Evolutionary conservation across 345 rosid species (phyloP).

Genomic region (Citrus inodora): DNA sequence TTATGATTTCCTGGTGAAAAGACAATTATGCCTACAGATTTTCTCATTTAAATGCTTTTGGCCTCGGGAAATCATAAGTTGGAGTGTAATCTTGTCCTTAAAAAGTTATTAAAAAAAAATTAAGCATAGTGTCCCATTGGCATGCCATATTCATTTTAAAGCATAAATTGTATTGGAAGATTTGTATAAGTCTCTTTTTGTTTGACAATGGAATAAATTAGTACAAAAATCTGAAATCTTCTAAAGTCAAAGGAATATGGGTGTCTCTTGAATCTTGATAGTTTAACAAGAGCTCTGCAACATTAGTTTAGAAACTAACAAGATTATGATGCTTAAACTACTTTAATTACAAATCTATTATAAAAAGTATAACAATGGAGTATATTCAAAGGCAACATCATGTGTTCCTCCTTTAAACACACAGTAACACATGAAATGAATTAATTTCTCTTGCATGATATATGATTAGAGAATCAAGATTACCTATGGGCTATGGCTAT

Average conservation of each 20-base stretch:
- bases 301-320: constrained; percentile 1
- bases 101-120: too few species aligned
- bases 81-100: background rate
- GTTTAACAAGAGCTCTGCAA: background rate
- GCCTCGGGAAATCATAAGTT: background rate
- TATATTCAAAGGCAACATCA: constrained; percentile 24
- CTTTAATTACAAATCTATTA: background rate
- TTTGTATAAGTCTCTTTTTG: background rate
- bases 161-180: background rate
- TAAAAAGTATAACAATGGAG: background rate
- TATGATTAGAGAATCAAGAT: background rate
- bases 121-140: background rate
- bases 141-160: background rate
- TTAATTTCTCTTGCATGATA: background rate
- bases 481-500: too few species aligned
- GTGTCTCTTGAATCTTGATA: constrained; percentile 11
- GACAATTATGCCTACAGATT: too few species aligned
- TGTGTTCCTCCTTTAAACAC: constrained; percentile 15
- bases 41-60: too few species aligned
- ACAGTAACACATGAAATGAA: background rate
- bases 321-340: background rate
- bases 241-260: constrained; percentile 9
- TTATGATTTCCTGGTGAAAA: too few species aligned
- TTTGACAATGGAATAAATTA: constrained; percentile 3
- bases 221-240: background rate